Percentiles rank a stretch among this genome's conserved stretches.
Evolutionary conservation across 345 rosid genomes (phyloP).

Genomic region (Brassica incana): DNA sequence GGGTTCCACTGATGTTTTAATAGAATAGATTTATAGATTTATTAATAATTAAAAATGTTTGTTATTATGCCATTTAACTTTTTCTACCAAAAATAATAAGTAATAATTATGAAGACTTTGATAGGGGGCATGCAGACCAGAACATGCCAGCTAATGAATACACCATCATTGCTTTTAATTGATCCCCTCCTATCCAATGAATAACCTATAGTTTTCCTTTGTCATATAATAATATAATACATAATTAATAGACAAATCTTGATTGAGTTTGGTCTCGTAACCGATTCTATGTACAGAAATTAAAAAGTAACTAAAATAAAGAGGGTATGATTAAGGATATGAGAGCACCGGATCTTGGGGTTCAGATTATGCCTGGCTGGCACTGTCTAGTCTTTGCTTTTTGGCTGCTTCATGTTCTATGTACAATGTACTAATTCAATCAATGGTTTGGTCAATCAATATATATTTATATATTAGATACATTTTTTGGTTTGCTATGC

Average conservation of each 20-base stretch:
- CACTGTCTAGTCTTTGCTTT: conserved; percentile 37
- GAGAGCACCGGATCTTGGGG: conserved; percentile 33
- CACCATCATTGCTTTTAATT: conserved; percentile 33
- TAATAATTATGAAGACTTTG: neutral
- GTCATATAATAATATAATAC: neutral
- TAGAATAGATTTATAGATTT: neutral
- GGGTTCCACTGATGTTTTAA: no score
- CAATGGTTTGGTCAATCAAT: neutral
- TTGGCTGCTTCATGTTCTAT: conserved; percentile 40
- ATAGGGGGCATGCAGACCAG: conserved; percentile 8
- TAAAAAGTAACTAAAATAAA: neutral
- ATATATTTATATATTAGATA: neutral
- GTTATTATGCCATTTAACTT: neutral
- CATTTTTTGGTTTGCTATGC: neutral
- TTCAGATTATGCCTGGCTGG: conserved; percentile 29
- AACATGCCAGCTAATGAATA: conserved; percentile 34
- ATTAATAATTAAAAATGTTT: neutral
- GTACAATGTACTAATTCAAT: conserved; percentile 14
- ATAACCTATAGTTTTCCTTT: neutral
- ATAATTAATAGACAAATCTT: neutral
- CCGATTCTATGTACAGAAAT: neutral
- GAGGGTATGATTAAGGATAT: conserved; percentile 32
- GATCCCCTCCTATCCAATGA: conserved; percentile 4
- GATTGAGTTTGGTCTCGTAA: conserved; percentile 36
- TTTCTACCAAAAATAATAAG: neutral